Conservation (phyloP, 1,139 yeast species). For the Pichia sp. region DNA sequence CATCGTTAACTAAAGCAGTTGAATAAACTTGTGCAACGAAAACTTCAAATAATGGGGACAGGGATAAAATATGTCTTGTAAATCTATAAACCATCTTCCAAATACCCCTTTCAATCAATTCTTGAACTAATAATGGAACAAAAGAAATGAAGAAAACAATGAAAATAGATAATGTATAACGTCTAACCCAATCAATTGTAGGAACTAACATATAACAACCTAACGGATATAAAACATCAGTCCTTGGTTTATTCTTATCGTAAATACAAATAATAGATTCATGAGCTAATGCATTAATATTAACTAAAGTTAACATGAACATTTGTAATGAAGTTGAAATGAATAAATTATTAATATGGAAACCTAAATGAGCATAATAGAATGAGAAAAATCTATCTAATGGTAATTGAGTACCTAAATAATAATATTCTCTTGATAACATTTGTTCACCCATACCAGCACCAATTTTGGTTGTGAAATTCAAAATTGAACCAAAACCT, state of each 20-base stretch:
- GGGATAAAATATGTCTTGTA: slow-evolving; percentile 77
- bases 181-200: slow-evolving; percentile 93
- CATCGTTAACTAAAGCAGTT: slow-evolving; percentile 80
- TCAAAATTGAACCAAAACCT: slow-evolving; percentile 97
- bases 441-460: slow-evolving; percentile 99
- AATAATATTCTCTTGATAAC: slow-evolving; percentile 96
- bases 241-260: slow-evolving; percentile 76
- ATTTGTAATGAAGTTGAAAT: slow-evolving; percentile 91
- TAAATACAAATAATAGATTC: slow-evolving; percentile 84
- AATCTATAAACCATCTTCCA: slow-evolving; percentile 95
- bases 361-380: slow-evolving; percentile 98
- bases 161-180: slow-evolving; percentile 94
- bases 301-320: slow-evolving; percentile 86
- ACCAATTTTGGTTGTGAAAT: slow-evolving; percentile 98
- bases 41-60: slow-evolving; percentile 96
- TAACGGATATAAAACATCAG: slow-evolving; percentile 75
- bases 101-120: slow-evolving; percentile 93
- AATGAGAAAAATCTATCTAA: slow-evolving; percentile 94
- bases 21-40: slow-evolving; percentile 98
- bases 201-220: slow-evolving; percentile 95
- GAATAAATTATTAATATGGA: slow-evolving; percentile 94
- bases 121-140: slow-evolving; percentile 94
- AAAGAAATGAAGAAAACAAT: slow-evolving; percentile 97
- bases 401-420: slow-evolving; percentile 95
- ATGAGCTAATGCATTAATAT: slow-evolving; percentile 86